phyloP scores from a whole-genome alignment of 148 eudicot genomes.

The Camellia lanceoleosa region DNA sequence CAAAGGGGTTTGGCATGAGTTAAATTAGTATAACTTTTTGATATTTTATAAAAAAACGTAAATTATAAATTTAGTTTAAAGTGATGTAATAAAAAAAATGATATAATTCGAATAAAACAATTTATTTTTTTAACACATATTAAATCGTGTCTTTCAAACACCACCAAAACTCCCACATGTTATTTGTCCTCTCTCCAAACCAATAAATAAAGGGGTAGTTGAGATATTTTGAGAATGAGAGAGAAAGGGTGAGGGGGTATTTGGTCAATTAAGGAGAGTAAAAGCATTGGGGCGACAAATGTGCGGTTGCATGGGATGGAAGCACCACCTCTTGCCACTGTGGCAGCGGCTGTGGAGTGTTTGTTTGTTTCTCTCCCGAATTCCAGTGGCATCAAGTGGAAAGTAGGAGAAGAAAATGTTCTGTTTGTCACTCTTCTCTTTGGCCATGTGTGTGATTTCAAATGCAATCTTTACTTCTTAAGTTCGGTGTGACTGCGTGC shows the following conservation, averaged over 20 bases:
- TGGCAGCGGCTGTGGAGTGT: not conserved
- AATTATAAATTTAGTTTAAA: no score
- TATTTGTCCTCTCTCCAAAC: no score
- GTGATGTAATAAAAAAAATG: no score
- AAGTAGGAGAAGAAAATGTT: not conserved
- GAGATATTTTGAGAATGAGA: not conserved
- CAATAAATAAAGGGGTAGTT: no score
- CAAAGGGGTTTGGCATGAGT: no score
- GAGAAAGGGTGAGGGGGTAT: not conserved
- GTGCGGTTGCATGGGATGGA: conserved; percentile 47
- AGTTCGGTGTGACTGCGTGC: no score
- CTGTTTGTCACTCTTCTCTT: no score
- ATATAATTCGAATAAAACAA: no score
- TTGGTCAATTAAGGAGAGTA: not conserved
- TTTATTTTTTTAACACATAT: not conserved
- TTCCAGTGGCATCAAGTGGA: not conserved
- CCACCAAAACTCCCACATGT: not conserved
- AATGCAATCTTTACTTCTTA: not conserved
- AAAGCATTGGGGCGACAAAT: conserved; percentile 23
- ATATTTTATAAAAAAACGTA: no score
- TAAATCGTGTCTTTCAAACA: not conserved
- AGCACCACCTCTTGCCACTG: conserved; percentile 18
- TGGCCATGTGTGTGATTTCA: no score
- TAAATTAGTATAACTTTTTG: no score
- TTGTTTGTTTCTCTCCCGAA: not conserved